Evolutionary conservation across 1,284 basidiomycete genomes (phyloP).

Genomic region (Ustilago xerochloae): DNA sequence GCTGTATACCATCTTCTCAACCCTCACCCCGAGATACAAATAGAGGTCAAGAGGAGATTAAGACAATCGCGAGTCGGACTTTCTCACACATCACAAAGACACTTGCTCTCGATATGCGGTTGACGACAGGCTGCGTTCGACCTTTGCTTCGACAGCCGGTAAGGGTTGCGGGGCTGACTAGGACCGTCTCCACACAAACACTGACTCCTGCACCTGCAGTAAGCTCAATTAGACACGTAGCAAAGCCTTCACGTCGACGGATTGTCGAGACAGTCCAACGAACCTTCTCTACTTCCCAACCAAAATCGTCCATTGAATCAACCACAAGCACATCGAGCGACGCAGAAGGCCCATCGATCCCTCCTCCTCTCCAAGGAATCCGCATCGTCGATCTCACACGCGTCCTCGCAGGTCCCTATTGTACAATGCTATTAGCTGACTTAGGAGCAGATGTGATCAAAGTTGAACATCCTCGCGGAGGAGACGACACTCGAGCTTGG

Average conservation of each 20-base stretch:
- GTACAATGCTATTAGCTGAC: slow-evolving; percentile 82
- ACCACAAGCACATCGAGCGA: neutral
- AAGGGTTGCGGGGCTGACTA: neutral
- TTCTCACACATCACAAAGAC: too few species aligned
- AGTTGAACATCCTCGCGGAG: slow-evolving; percentile 71
- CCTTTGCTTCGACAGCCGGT: slow-evolving; percentile 17
- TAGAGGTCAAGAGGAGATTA: neutral
- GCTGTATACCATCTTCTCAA: too few species aligned
- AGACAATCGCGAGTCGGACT: neutral
- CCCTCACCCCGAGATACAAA: too few species aligned
- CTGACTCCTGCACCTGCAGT: neutral
- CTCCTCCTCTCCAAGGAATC: slow-evolving; percentile 81
- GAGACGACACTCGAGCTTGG: slow-evolving; percentile 84
- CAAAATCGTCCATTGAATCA: slow-evolving; percentile 6
- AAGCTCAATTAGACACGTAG: neutral
- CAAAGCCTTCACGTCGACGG: neutral
- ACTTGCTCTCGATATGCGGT: slow-evolving; percentile 6
- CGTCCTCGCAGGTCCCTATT: slow-evolving; percentile 87
- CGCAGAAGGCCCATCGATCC: slow-evolving; percentile 54
- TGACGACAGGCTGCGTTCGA: neutral
- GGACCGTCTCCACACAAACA: neutral
- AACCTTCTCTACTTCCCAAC: neutral
- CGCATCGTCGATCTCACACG: slow-evolving; percentile 86
- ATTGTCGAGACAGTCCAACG: neutral
- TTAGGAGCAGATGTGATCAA: slow-evolving; percentile 89